Evolutionary conservation across 345 rosid species (phyloP).

Genomic region (Durio zibethinus): DNA sequence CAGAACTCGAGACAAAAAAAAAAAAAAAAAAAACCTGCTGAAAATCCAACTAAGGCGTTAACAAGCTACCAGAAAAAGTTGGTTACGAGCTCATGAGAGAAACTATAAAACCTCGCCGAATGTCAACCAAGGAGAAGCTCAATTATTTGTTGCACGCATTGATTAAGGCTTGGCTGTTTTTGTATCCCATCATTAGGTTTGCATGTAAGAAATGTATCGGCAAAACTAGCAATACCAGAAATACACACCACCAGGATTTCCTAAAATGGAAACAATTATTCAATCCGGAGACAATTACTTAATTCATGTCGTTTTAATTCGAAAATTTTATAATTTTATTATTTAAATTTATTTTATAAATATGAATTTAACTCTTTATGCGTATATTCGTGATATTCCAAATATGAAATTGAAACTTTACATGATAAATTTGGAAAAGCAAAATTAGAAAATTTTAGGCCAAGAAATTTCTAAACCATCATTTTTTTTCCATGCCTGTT

Average conservation of each 20-base stretch:
- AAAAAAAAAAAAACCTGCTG: background rate
- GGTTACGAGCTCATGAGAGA: background rate
- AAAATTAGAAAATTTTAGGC: background rate
- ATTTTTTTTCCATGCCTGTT: background rate
- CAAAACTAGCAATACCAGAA: background rate
- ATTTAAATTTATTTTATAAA: too few relatives aligned
- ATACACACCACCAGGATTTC: background rate
- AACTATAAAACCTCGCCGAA: constrained; percentile 10
- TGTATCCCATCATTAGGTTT: background rate
- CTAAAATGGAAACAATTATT: too few relatives aligned
- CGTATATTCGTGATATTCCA: too few relatives aligned
- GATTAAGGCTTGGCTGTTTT: background rate
- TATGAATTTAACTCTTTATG: too few relatives aligned
- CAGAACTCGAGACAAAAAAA: constrained; percentile 9
- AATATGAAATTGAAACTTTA: too few relatives aligned
- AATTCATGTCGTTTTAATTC: too few relatives aligned
- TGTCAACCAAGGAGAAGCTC: background rate
- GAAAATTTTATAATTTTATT: too few relatives aligned
- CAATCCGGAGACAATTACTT: too few relatives aligned
- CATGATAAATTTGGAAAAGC: background rate
- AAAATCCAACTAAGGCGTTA: constrained; percentile 6
- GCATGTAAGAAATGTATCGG: background rate
- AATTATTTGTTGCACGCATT: background rate
- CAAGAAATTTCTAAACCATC: background rate
- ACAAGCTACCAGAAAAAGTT: background rate